Conservation (phyloP, 73 alveolate genomes). For the Tetrahymena malaccensis region DNA sequence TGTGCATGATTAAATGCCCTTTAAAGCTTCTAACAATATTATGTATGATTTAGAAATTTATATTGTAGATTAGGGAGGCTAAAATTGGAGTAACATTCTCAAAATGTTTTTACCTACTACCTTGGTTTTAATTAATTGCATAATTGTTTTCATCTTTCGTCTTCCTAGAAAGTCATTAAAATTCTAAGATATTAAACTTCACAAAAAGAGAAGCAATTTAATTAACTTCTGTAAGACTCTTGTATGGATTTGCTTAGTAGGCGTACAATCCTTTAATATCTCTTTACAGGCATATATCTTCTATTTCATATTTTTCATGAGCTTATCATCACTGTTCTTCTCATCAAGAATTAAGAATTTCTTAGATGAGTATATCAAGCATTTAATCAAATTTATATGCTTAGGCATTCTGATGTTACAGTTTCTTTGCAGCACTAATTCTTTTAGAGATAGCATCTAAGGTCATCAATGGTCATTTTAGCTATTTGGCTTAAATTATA, state of each 20-base stretch:
- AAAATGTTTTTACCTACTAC: not conserved
- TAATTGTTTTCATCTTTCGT: not conserved
- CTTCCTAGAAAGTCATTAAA: not conserved
- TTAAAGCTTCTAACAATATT: not conserved
- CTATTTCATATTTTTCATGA: not conserved
- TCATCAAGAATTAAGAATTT: not conserved
- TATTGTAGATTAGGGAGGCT: not conserved
- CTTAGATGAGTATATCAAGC: not conserved
- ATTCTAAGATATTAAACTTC: not conserved
- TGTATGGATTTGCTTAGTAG: not conserved
- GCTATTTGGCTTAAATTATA: not conserved
- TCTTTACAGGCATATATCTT: not conserved
- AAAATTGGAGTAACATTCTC: not conserved
- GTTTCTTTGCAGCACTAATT: not conserved
- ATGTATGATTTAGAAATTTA: not conserved
- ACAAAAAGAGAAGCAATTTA: not conserved
- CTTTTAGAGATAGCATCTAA: not conserved
- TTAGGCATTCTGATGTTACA: not conserved
- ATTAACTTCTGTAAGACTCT: not conserved
- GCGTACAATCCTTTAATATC: not conserved
- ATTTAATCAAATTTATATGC: not conserved
- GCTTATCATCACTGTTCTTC: not conserved
- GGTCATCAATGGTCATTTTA: not conserved
- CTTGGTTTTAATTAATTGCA: not conserved
- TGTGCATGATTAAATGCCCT: not conserved